phyloP scores from a whole-genome alignment of 805 yeast genomes.

The Starmerella geochares region DNA sequence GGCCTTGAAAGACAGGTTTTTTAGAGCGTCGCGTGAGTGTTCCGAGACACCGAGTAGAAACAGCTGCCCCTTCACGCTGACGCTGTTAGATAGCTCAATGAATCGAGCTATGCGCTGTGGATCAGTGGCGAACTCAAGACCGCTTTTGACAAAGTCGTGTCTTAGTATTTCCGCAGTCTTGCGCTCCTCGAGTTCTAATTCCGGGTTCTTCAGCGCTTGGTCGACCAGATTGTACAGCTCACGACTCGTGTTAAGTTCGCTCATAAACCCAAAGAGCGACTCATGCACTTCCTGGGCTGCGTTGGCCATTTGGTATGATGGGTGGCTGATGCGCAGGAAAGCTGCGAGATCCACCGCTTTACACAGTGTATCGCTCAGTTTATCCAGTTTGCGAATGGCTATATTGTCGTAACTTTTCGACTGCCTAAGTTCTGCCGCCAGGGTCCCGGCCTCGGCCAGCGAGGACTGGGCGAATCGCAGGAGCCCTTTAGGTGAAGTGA shows the following conservation, averaged over 20 bases:
- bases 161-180: constrained; percentile 71
- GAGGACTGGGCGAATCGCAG: constrained; percentile 56
- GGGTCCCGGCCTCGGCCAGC: constrained; percentile 49
- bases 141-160: constrained; percentile 82
- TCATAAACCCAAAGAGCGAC: constrained; percentile 86
- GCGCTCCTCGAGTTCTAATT: constrained; percentile 59
- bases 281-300: constrained; percentile 87
- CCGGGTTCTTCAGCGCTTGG: constrained; percentile 27
- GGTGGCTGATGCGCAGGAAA: constrained; percentile 81
- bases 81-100: constrained; percentile 66
- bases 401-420: background rate
- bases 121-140: constrained; percentile 62
- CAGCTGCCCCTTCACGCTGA: constrained; percentile 70
- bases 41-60: constrained; percentile 44
- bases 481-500: constrained; percentile 62
- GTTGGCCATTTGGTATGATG: constrained; percentile 53
- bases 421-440: constrained; percentile 49
- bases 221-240: constrained; percentile 51
- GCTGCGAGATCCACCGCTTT: constrained; percentile 91
- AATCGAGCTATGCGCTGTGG: constrained; percentile 48
- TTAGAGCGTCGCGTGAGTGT: background rate
- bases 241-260: constrained; percentile 73
- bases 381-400: constrained; percentile 62
- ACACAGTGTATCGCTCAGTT: constrained; percentile 78
- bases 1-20: constrained; percentile 21